These are phyloP conservation scores for Termitomyces sp. DNA, from an alignment of 768 basidiomycete genomes.

Conservation along the genomic window DNA sequence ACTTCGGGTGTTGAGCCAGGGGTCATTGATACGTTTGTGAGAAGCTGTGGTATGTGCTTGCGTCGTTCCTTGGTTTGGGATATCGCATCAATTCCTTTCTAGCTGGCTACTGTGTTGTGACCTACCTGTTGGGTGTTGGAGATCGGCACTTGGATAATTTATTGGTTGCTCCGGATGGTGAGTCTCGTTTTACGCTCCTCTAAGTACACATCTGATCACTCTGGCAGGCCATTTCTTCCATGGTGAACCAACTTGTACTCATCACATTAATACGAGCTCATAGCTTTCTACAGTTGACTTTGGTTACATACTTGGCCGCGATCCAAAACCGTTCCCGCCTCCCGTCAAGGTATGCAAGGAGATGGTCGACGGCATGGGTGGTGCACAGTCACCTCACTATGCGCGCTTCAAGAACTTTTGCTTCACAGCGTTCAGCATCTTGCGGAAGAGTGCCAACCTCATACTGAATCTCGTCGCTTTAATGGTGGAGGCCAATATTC, in stretches of 20 bases:
- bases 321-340: slow-evolving; percentile 97
- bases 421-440: slow-evolving; percentile 95
- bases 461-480: slow-evolving; percentile 94
- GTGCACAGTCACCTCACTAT: slow-evolving; percentile 92
- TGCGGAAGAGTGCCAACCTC: slow-evolving; percentile 95
- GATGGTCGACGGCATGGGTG: slow-evolving; percentile 99
- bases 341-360: slow-evolving; percentile 99
- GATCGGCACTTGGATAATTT: slow-evolving; percentile 97
- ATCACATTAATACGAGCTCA: background rate
- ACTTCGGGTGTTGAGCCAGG: slow-evolving; percentile 93
- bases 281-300: slow-evolving; percentile 73
- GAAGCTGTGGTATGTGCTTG: slow-evolving; percentile 81
- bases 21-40: slow-evolving; percentile 94
- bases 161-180: slow-evolving; percentile 87
- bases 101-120: slow-evolving; percentile 99
- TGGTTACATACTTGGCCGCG: slow-evolving; percentile 95
- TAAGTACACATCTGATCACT: background rate
- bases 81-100: background rate
- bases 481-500: slow-evolving; percentile 97
- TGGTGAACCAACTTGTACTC: slow-evolving; percentile 40
- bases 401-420: slow-evolving; percentile 94
- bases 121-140: slow-evolving; percentile 93
- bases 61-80: background rate
- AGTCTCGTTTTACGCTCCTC: slow-evolving; percentile 14
- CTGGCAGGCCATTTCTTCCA: slow-evolving; percentile 89